These are phyloP conservation scores for Sphaerobolus stellatus DNA, from an alignment of 1,284 basidiomycete genomes.

Conservation along the genomic window DNA sequence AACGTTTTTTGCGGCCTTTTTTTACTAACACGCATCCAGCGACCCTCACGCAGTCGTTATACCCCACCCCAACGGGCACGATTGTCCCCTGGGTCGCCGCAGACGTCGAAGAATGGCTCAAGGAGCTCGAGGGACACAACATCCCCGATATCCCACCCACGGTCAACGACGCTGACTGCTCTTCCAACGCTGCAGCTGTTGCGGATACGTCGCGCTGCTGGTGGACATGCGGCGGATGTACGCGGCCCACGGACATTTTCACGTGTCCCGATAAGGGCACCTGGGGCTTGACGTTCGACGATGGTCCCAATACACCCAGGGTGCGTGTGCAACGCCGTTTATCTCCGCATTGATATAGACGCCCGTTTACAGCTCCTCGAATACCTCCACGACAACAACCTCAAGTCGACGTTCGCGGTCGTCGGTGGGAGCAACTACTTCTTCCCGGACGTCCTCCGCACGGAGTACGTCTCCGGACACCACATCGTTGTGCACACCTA, in stretches of 20 bases:
- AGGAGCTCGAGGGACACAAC: constrained; percentile 67
- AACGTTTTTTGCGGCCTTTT: too few relatives aligned
- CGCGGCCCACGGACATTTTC: constrained; percentile 67
- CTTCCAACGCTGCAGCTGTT: constrained; percentile 54
- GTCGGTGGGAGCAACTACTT: constrained; percentile 89
- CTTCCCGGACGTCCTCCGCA: constrained; percentile 71
- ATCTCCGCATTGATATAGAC: constrained; percentile 9
- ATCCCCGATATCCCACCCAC: constrained; percentile 62
- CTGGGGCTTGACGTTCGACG: constrained; percentile 84
- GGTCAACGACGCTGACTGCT: constrained; percentile 67
- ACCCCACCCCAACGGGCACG: constrained; percentile 68
- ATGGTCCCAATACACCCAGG: constrained; percentile 73
- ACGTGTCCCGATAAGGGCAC: constrained; percentile 77
- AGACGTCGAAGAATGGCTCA: constrained; percentile 73
- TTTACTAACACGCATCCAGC: constrained; percentile 41
- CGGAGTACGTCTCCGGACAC: constrained; percentile 84
- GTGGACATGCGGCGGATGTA: constrained; percentile 89
- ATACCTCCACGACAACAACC: constrained; percentile 62
- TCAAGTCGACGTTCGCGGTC: constrained; percentile 88
- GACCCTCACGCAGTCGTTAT: constrained; percentile 48
- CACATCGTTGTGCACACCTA: constrained; percentile 80
- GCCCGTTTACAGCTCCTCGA: constrained; percentile 50
- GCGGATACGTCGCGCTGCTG: constrained; percentile 64
- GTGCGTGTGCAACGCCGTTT: constrained; percentile 9
- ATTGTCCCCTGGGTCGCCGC: constrained; percentile 66